Evolutionary conservation across 23 red algal genomes (phyloP), one percentile per base, ranked within the genome.

Genomic region (Pyropia haitanensis): DNA sequence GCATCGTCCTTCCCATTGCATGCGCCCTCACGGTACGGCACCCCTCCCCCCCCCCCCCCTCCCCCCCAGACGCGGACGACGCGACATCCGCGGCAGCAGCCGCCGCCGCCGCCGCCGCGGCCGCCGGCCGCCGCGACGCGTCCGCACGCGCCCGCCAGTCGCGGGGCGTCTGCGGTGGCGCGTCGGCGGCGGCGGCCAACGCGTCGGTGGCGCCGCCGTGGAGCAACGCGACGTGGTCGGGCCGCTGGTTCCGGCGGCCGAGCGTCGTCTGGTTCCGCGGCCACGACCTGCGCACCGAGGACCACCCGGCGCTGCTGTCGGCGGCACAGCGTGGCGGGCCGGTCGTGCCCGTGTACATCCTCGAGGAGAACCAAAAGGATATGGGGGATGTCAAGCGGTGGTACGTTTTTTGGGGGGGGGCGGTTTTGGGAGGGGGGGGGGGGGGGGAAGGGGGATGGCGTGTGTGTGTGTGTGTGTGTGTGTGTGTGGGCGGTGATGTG

Each of bases 221-320:
- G 64, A 52, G 25, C 56, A 17, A 49, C 54, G 27, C 23, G 5
- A 27, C 56, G 20, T 49, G 17, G 56, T 27, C 9, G 7, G 54
- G 55, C 55, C 70, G 68, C 28, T 80, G 84, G 84, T 88, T 79
- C 57, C 33, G 51, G n/a, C 74, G 84, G 13, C 84, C 76, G 51
- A 70, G 53, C 19, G 61, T 97, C 27, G 84, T 97, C 29, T 97
- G 93, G 93, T 97, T 89, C 53, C 78, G 93, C 0, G 93, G 93
- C 12, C 93, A 97, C 28, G 93, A 97, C 63, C 85, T 97, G 48
- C 78, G 93, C 22, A 58, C 90, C 2, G 76, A 83, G 31, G 93
- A 97, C 48, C 85, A 86, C 31, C 71, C 78, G n/a, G 84, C 93
- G 8, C 58, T 97, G 55, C 64, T 98, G 15, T 86, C 87, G 48